Evolutionary conservation across 345 rosid species (phyloP).

Genomic region (Nasturtium officinale): DNA sequence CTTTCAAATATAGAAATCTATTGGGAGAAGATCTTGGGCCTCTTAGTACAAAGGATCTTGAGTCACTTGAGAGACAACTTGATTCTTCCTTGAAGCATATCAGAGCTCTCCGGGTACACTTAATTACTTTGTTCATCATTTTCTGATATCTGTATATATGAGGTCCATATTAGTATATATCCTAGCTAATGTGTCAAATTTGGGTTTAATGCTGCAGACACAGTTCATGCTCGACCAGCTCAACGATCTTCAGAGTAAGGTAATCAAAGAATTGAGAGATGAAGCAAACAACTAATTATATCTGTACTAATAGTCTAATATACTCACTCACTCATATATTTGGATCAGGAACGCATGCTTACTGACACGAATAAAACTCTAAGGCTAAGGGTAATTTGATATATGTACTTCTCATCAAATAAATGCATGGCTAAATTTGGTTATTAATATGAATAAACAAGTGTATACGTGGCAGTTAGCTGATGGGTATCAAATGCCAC

Average conservation of each 20-base stretch:
- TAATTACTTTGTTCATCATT: neutral
- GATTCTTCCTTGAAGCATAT: constrained; percentile 91
- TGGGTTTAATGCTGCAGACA: constrained; percentile 51
- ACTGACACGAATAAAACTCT: constrained; percentile 76
- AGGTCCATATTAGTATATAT: neutral
- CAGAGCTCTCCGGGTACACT: constrained; percentile 74
- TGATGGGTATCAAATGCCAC: constrained; percentile 83
- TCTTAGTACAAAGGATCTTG: constrained; percentile 82
- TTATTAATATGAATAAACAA: neutral
- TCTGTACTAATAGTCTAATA: neutral
- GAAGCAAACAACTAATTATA: neutral
- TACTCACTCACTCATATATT: neutral
- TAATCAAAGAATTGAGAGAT: constrained; percentile 8
- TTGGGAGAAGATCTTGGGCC: constrained; percentile 94
- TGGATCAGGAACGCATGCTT: constrained; percentile 70
- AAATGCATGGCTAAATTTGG: neutral
- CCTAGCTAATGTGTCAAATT: neutral
- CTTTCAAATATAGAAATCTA: constrained; percentile 64
- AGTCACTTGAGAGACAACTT: constrained; percentile 93
- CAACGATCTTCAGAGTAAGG: constrained; percentile 89
- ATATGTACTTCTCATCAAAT: neutral
- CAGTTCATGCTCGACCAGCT: constrained; percentile 94
- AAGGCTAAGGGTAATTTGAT: constrained; percentile 68
- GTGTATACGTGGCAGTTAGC: constrained; percentile 56
- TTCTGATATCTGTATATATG: neutral